Percentiles rank a stretch among this genome's conserved stretches.
Evolutionary conservation across 75 land plant genomes (phyloP).

Genomic region (Cryptomeria japonica): DNA sequence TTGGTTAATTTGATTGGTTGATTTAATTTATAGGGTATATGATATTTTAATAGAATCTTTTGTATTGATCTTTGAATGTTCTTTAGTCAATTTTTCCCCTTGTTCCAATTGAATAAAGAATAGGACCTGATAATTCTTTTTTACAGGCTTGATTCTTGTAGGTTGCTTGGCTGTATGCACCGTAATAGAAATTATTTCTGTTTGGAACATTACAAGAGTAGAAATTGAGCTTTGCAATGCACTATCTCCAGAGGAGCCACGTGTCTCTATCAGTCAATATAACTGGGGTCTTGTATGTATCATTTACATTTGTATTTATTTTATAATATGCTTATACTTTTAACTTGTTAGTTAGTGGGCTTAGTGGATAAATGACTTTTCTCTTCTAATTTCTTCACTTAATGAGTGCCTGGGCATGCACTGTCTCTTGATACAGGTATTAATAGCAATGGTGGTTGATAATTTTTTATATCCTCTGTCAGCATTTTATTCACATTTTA

Average conservation of each 20-base stretch:
- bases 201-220: constrained; percentile 88
- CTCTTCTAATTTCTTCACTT: background rate
- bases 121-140: constrained; percentile 2
- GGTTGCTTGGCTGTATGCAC: constrained; percentile 62
- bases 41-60: background rate
- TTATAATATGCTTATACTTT: background rate
- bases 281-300: constrained; percentile 80
- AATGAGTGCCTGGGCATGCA: background rate
- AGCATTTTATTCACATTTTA: constrained; percentile 82
- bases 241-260: constrained; percentile 89
- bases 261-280: constrained; percentile 74
- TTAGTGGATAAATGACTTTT: background rate
- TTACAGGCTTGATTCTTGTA: constrained; percentile 64
- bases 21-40: background rate
- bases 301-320: background rate
- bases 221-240: constrained; percentile 86
- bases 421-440: constrained; percentile 59
- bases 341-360: background rate
- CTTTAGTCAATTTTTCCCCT: background rate
- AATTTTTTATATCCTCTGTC: constrained; percentile 92
- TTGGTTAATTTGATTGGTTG: background rate
- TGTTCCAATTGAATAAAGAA: background rate
- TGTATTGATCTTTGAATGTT: constrained; percentile 3
- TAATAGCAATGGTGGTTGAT: constrained; percentile 89
- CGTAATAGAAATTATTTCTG: constrained; percentile 69